These are phyloP conservation scores for Prunus salicina DNA, from an alignment of 306 rosid species.

Conservation along the genomic window DNA sequence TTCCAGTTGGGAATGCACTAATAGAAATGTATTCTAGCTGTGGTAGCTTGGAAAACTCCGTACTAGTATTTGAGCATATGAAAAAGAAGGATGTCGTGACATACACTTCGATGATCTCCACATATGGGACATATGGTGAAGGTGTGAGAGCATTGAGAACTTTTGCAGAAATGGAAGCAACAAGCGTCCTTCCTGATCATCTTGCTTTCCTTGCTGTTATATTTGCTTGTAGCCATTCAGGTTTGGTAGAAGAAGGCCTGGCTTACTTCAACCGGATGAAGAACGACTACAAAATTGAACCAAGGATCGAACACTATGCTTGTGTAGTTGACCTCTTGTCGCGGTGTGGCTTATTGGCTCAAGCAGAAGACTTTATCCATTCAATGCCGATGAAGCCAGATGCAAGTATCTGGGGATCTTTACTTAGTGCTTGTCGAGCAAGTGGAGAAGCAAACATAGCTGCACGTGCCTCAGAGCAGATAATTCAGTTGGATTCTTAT, in stretches of 20 bases:
- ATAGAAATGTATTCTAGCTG: slow-evolving; percentile 74
- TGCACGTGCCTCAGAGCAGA: slow-evolving; percentile 38
- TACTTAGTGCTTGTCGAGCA: slow-evolving; percentile 67
- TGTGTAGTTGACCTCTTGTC: slow-evolving; percentile 68
- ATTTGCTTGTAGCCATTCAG: slow-evolving; percentile 67
- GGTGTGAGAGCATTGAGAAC: slow-evolving; percentile 51
- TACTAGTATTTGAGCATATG: slow-evolving; percentile 45
- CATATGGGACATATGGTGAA: slow-evolving; percentile 64
- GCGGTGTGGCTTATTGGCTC: slow-evolving; percentile 51
- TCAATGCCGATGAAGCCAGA: slow-evolving; percentile 55
- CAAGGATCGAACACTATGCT: slow-evolving; percentile 51
- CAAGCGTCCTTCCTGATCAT: slow-evolving; percentile 48
- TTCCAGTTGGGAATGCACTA: slow-evolving; percentile 58
- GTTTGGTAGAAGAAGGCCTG: slow-evolving; percentile 63
- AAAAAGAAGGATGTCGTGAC: slow-evolving; percentile 52
- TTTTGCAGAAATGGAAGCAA: slow-evolving; percentile 50
- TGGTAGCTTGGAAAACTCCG: slow-evolving; percentile 48
- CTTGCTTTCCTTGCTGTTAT: slow-evolving; percentile 56
- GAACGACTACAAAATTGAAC: slow-evolving; percentile 50
- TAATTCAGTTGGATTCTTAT: slow-evolving; percentile 33
- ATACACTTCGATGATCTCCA: slow-evolving; percentile 63
- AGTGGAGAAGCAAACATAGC: slow-evolving; percentile 47
- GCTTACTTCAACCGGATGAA: slow-evolving; percentile 56
- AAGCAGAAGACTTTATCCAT: slow-evolving; percentile 52
- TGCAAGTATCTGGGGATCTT: slow-evolving; percentile 48